Evolutionary conservation across 192 early-diverging fungal species (phyloP), one percentile per base, ranked within the genome.

Genomic region (Jimgerdemannia flammicorona): DNA sequence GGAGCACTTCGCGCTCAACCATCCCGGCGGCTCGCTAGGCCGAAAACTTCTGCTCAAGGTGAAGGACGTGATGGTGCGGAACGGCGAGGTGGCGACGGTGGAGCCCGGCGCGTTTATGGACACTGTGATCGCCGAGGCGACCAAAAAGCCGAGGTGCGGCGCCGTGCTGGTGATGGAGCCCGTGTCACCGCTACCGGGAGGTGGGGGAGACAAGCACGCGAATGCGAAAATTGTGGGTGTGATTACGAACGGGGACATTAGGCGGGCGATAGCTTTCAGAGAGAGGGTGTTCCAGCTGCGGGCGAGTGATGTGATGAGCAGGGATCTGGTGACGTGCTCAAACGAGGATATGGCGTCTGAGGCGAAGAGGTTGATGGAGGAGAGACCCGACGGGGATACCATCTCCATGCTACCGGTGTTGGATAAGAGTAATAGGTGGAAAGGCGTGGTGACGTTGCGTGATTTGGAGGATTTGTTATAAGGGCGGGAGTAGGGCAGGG

Each of bases 21-120:
- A 86, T 72, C 84, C 84, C 3, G 84, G 84, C 10, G 84, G 84
- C 2, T 73, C 84, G 3, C 54, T 86, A 3, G 84, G 84, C 14
- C 64, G 79, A 54, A 8, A 71, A 64, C 72, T 84, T 3, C 44
- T 81, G 9, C 64, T 84, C 20, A 84, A 84, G 65, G 78, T 81
- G 14, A 70, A 74, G 43, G 83, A 84, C 76, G 68, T 72, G 19
- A 79, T 81, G 80, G 44, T 79, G 3, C 20, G 29, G 11, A n/a
- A 66, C 1, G 43, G 29, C 20, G 70, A 79, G 20, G 76, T 79
- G 4, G 72, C 75, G 4, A 75, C 77, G 4, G 79, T 81, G 3
- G 40, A 59, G 39, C 29, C 74, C 20, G 18, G 44, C 4, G 74
- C 83, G 42, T 49, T 73, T 8, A 43, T 84, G 44, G 83, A 84